Evolutionary conservation across 345 rosid species (phyloP), one percentile per base, ranked within the genome.

Genomic region (Hirschfeldia incana): DNA sequence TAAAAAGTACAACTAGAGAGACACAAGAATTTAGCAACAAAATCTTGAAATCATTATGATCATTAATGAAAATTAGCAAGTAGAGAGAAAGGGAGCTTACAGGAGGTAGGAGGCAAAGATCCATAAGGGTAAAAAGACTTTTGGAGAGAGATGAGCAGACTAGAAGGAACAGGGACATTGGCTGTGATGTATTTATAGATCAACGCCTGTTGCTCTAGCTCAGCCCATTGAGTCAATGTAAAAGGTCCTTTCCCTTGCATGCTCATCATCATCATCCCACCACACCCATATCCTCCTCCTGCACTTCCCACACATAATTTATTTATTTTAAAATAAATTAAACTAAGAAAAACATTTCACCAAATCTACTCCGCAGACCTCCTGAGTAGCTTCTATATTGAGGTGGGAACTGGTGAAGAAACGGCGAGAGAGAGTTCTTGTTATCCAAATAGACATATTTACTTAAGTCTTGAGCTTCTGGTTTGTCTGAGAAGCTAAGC

Each of bases 121-220:
- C 86, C 90, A 69, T 71, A 84, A n/a, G 93, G 83, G 55, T 84
- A 76, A 67, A 88, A 73, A 12, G 89, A 75, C 65, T 85, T 90
- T 65, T 77, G 83, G 65, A 89, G 73, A 29, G 91, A 87, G 62
- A 76, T 78, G 77, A 92, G 88, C 60, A 92, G 71, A 79, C 90
- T 87, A 51, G 91, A 83, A 58, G 97, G 97, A 33, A 92, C 85
- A 59, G 91, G 84, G 60, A 81, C 88, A 72, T 86, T 87, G 74
- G 86, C 84, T 8, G 82, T 80, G 62, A 92, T 83, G 83, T 89
- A 86, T 77, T 87, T 89, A 85, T 82, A 90, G 85, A 92, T 92
- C 89, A 85, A 81, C n/a, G 91, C 89, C 73, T 92, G 95, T 53
- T 87, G 90, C 66, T 90, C 86, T 33, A 92, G 78, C 80, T 92